phyloP scores from a whole-genome alignment of 257 asterid species.

The Jacaranda mimosifolia region DNA sequence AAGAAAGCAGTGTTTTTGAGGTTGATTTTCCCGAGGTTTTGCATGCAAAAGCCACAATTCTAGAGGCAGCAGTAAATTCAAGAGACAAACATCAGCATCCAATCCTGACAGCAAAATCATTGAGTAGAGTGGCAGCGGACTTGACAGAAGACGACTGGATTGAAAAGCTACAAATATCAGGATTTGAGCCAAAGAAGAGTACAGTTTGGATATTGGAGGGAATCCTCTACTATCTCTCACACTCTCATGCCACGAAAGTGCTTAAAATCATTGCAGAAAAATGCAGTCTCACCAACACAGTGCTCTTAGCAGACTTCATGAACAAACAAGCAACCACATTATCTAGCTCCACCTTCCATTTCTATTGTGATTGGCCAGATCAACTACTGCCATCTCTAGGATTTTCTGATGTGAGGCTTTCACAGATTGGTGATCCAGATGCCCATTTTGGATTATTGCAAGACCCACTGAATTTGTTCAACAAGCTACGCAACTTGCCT shows the following conservation, averaged over 20 bases:
- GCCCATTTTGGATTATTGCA: slow-evolving; percentile 91
- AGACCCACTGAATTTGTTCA: slow-evolving; percentile 85
- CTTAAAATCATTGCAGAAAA: slow-evolving; percentile 73
- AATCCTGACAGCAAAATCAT: slow-evolving; percentile 70
- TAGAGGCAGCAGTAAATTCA: slow-evolving; percentile 75
- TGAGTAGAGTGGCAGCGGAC: slow-evolving; percentile 92
- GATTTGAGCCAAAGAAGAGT: slow-evolving; percentile 69
- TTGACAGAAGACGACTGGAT: slow-evolving; percentile 87
- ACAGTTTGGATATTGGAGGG: slow-evolving; percentile 96
- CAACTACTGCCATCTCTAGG: slow-evolving; percentile 86
- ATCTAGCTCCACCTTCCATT: slow-evolving; percentile 78
- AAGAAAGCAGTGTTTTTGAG: slow-evolving; percentile 81
- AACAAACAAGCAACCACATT: slow-evolving; percentile 89
- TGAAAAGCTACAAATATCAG: slow-evolving; percentile 81
- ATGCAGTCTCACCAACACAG: slow-evolving; percentile 69
- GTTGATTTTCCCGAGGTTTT: slow-evolving; percentile 89
- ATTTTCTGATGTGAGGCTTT: slow-evolving; percentile 83
- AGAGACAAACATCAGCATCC: slow-evolving; percentile 62
- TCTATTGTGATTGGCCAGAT: slow-evolving; percentile 97
- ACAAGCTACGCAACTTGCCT: slow-evolving; percentile 83
- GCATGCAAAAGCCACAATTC: slow-evolving; percentile 70
- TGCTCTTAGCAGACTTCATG: slow-evolving; percentile 94
- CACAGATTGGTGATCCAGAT: slow-evolving; percentile 96
- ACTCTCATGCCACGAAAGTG: slow-evolving; percentile 75
- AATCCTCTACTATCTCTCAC: slow-evolving; percentile 82